A percentile compares a stretch with the other conserved stretches of the same genome.
phyloP scores from a whole-genome alignment of 1,139 yeast species.

The Scheffersomyces segobiensis region DNA sequence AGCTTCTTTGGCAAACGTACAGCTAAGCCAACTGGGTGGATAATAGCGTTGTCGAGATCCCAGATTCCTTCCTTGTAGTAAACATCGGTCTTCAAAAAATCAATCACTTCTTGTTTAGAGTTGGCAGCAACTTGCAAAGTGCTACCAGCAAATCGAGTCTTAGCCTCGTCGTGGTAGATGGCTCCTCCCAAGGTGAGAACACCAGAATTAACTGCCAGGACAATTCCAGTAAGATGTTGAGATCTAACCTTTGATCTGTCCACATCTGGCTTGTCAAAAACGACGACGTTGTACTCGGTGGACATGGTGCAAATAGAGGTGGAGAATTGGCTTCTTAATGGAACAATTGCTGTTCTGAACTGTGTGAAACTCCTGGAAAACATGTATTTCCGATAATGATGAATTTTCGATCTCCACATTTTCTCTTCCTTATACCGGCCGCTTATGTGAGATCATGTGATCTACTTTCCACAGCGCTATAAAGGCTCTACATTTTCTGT shows the following conservation, averaged over 20 bases:
- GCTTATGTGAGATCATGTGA: background rate
- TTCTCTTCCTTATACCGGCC: background rate
- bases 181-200: constrained; percentile 68
- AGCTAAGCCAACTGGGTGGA: constrained; percentile 48
- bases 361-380: background rate
- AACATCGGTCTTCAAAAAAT: constrained; percentile 61
- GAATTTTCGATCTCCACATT: background rate
- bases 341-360: background rate
- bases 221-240: constrained; percentile 58
- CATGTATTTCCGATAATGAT: background rate
- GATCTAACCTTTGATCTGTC: constrained; percentile 59
- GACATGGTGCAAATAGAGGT: constrained; percentile 10
- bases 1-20: constrained; percentile 12
- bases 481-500: background rate
- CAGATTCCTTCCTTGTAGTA: constrained; percentile 70
- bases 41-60: constrained; percentile 66
- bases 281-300: constrained; percentile 66
- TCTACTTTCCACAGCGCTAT: background rate
- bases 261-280: constrained; percentile 66
- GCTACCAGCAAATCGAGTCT: constrained; percentile 70
- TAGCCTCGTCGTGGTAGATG: constrained; percentile 48
- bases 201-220: constrained; percentile 52
- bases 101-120: constrained; percentile 61
- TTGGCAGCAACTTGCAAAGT: constrained; percentile 63
- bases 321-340: background rate